Evolutionary conservation across 2,329 filamentous ascomycete genomes (phyloP), one percentile per base, ranked within the genome.

Genomic region (Talaromyces sp.): DNA sequence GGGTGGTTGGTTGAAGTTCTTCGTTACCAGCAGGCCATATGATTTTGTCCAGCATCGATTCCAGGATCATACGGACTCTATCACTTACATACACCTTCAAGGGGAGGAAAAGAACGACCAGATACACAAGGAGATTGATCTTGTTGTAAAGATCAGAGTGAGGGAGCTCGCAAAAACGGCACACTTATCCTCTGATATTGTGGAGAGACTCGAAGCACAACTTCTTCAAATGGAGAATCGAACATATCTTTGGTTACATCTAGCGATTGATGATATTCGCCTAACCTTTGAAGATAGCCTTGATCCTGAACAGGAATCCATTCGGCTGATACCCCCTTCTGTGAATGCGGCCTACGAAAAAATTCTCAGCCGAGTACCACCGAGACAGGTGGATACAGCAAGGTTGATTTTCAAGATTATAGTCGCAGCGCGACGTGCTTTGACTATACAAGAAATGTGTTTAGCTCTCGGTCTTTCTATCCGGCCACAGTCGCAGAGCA

Each of bases 341-440:
- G 32, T 35, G 4, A 11, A 35, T 16, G 32, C 6, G 32, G 32
- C 32, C 4, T 35, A 35, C 32, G 32, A 35, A 11, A 35, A 35
- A 11, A 35, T 35, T 35, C 32, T 35, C 4, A 35, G 32, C 14
- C 32, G 32, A 35, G 5, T 13, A 14, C 40, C 22, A 24, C 22
- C 22, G 19, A 7, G 19, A 10, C 14, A 43, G 9, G 13, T 35
- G 32, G 32, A 35, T 11, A 35, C 11, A 6, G 11, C 32, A 16
- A 52, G n/a, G 13, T 52, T 49, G 29, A 51, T 55, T 13, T 43
- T 61, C 13, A 19, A 49, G 16, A 59, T 61, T 17, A 52, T 61
- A 14, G 50, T 61, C 19, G 46, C 40, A 8, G 58, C 56, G 45
- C 50, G 45, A 9, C 54, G 56, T 20, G 56, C 56, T 29, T 49